Base-by-base conservation (phyloP, 2,329 filamentous ascomycete species). In the Tolypocladium paradoxum region DNA sequence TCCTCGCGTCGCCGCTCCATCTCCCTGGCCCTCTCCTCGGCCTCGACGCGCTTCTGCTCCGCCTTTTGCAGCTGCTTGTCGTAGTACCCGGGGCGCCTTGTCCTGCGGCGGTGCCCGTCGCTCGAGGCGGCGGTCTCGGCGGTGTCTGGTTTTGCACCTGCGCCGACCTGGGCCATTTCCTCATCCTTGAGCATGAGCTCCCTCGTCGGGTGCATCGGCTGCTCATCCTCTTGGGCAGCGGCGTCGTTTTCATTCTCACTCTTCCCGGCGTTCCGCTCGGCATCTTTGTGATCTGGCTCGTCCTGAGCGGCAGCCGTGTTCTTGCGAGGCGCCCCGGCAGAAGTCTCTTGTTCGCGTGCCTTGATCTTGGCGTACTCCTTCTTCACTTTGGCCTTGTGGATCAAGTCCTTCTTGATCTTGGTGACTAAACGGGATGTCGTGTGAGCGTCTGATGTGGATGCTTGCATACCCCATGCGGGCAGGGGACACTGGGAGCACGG, bases 331-430 rank as follows among this genome's bases (percentile, higher is more conserved):
- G 53, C 52, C 27, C 56, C 57, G 35, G 62, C 55, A 33, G 59
- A 51, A 34, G 60, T 56, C 48, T 67, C 58, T 54, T 71, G 67
- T 50, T 75, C 68, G 31, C 64, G 63, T 6, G 68, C 83, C 70
- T 91, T 92, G 58, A 96, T 75, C 70, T 96, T 96, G 57, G 87
- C 87, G 66, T 96, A 96, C 43, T 87, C 82, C 70, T 96, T 95
- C 72, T 92, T 93, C 57, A 96, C 78, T 70, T 96, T 96, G 56
- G 91, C 90, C 68, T 93, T 95, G 69, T 90, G 83, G 62, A 97
- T 96, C 53, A 96, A 75, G 59, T 88, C 82, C 59, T 86, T 80
- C 71, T 97, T 97, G 65, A 96, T 93, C 70, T 92, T 92, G 69
- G 88, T 83, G 54, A 88, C 88, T 92, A 45, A 31, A 40, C 5